Conservation (phyloP, 2,329 filamentous ascomycete genomes). For the Triangularia verruculosa region DNA sequence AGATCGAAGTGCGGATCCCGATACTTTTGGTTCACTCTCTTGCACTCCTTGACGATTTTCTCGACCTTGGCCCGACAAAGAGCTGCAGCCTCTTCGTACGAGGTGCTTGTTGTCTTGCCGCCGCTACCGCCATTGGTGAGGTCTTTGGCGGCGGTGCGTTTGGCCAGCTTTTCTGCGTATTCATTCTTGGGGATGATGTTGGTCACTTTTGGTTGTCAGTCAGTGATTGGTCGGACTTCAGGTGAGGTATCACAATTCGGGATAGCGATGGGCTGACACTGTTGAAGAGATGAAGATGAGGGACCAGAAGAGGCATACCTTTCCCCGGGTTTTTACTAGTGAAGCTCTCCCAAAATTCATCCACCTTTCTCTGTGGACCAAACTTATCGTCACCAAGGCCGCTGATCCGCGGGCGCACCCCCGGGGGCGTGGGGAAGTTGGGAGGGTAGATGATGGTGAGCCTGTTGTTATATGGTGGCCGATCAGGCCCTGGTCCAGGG, state of each 20-base stretch:
- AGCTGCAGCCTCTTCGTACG: conserved; percentile 69
- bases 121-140: conserved; percentile 45
- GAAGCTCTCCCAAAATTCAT: conserved; percentile 72
- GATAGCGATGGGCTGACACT: neutral
- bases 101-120: conserved; percentile 47
- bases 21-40: conserved; percentile 79
- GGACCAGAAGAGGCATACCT: conserved; percentile 39
- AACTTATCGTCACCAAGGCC: neutral
- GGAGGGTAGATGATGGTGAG: neutral
- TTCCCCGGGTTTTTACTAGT: conserved; percentile 69
- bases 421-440: neutral
- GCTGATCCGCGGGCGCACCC: neutral
- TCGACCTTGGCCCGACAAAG: conserved; percentile 65
- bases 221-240: neutral
- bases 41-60: conserved; percentile 63
- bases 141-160: conserved; percentile 51
- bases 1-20: conserved; percentile 79
- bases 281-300: neutral
- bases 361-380: conserved; percentile 63
- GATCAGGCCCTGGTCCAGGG: too few relatives aligned
- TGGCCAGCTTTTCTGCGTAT: conserved; percentile 59
- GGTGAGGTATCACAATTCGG: neutral
- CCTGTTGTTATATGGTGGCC: too few relatives aligned
- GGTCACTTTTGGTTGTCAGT: conserved; percentile 47
- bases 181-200: conserved; percentile 67